A percentile compares a stretch with the other conserved stretches of the same genome.
These are phyloP conservation scores for Miscanthus lutarioriparius DNA, from an alignment of 176 grass and related monocot genomes.

Conservation along the genomic window DNA sequence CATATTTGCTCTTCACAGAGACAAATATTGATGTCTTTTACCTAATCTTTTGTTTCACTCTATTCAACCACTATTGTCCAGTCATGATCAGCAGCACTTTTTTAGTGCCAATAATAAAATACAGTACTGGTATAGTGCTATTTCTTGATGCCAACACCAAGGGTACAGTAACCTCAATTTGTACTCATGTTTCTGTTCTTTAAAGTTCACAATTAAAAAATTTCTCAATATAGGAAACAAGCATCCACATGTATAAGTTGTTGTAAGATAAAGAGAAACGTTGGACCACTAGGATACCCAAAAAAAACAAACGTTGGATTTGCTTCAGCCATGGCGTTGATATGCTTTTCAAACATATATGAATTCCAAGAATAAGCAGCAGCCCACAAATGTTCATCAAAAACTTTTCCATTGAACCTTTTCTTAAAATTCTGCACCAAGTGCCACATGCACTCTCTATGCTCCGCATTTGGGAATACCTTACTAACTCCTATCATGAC, in stretches of 20 bases:
- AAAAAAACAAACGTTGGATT: background rate
- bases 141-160: background rate
- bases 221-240: background rate
- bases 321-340: too few relatives aligned
- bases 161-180: slow-evolving; percentile 17
- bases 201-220: slow-evolving; percentile 12
- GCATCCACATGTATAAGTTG: too few relatives aligned
- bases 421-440: too few relatives aligned
- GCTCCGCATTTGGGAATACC: too few relatives aligned
- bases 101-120: slow-evolving; percentile 21
- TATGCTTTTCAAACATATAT: too few relatives aligned
- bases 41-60: background rate
- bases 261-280: slow-evolving; percentile 4
- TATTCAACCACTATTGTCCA: background rate
- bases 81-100: slow-evolving; percentile 1
- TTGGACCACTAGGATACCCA: slow-evolving; percentile 14
- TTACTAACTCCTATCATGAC: too few relatives aligned
- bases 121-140: background rate
- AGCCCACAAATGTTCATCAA: too few relatives aligned
- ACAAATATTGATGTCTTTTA: background rate
- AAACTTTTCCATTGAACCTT: too few relatives aligned
- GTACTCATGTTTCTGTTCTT: background rate
- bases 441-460: too few relatives aligned
- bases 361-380: too few relatives aligned
- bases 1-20: background rate